phyloP scores from a whole-genome alignment of 2,329 filamentous ascomycete species.

The Colletotrichum sp. region DNA sequence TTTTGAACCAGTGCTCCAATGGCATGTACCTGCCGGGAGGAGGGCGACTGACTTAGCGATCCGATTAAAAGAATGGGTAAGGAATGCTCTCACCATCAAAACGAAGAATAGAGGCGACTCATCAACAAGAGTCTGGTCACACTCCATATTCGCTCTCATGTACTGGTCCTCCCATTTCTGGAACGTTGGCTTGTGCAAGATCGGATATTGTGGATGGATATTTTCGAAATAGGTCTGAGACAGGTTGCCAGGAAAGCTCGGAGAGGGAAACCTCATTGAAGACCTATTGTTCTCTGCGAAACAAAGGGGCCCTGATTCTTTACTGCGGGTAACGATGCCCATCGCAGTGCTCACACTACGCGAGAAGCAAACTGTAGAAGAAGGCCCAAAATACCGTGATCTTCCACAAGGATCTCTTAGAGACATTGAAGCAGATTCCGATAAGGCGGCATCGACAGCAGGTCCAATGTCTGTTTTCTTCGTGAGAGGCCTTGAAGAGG shows the following conservation, averaged over 20 bases:
- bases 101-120: not conserved
- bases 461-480: too few species aligned
- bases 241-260: not conserved
- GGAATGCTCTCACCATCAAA: not conserved
- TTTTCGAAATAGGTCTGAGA: not conserved
- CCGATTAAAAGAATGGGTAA: not conserved
- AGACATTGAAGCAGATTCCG: not conserved
- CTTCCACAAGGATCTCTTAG: not conserved
- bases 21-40: not conserved
- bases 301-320: not conserved
- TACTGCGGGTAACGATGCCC: not conserved
- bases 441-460: too few species aligned
- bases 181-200: not conserved
- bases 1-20: not conserved
- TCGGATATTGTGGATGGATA: not conserved
- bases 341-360: not conserved
- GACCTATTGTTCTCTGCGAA: not conserved
- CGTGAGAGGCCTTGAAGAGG: too few species aligned
- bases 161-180: not conserved
- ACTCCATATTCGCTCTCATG: not conserved
- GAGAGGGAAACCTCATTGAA: not conserved
- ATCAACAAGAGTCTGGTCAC: not conserved
- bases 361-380: not conserved
- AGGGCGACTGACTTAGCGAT: not conserved
- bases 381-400: not conserved